Evolutionary conservation across 352 stramenopile species (phyloP).

Genomic region (Phytopythium aichiense): DNA sequence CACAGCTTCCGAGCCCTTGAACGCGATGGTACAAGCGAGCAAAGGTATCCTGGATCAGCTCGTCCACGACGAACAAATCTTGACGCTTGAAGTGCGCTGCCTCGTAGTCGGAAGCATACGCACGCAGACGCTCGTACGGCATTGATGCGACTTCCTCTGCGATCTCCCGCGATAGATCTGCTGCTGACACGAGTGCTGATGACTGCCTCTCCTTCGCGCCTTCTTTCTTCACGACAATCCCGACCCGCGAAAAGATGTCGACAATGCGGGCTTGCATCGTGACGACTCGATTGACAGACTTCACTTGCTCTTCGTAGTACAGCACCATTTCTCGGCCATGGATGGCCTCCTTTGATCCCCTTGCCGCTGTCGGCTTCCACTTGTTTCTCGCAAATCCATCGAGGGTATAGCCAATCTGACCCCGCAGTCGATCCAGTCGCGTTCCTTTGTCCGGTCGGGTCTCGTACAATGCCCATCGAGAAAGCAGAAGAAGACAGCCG

Average conservation of each 20-base stretch:
- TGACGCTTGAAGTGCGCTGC: slow-evolving; percentile 74
- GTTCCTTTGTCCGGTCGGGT: slow-evolving; percentile 15
- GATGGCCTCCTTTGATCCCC: slow-evolving; percentile 1
- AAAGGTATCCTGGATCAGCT: slow-evolving; percentile 57
- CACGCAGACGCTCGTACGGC: slow-evolving; percentile 40
- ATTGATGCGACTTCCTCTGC: slow-evolving; percentile 52
- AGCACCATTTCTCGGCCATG: neutral
- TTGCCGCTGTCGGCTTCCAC: slow-evolving; percentile 27
- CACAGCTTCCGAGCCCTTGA: slow-evolving; percentile 58
- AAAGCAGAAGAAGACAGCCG: slow-evolving; percentile 43
- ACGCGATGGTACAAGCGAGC: slow-evolving; percentile 44
- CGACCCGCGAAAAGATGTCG: slow-evolving; percentile 36
- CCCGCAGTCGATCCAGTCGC: slow-evolving; percentile 18
- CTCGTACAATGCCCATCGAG: slow-evolving; percentile 47
- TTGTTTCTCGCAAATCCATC: slow-evolving; percentile 36
- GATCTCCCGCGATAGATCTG: slow-evolving; percentile 53
- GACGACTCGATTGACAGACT: slow-evolving; percentile 38
- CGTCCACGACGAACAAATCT: slow-evolving; percentile 77
- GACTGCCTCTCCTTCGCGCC: neutral
- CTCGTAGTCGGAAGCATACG: slow-evolving; percentile 39
- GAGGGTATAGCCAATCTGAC: slow-evolving; percentile 20
- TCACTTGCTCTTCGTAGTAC: slow-evolving; percentile 53
- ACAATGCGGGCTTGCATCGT: slow-evolving; percentile 56
- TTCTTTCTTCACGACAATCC: slow-evolving; percentile 21
- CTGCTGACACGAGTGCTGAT: slow-evolving; percentile 18